These are phyloP conservation scores for Hondaea fermentalgiana DNA, from an alignment of 108 stramenopile species.

Conservation along the genomic window DNA sequence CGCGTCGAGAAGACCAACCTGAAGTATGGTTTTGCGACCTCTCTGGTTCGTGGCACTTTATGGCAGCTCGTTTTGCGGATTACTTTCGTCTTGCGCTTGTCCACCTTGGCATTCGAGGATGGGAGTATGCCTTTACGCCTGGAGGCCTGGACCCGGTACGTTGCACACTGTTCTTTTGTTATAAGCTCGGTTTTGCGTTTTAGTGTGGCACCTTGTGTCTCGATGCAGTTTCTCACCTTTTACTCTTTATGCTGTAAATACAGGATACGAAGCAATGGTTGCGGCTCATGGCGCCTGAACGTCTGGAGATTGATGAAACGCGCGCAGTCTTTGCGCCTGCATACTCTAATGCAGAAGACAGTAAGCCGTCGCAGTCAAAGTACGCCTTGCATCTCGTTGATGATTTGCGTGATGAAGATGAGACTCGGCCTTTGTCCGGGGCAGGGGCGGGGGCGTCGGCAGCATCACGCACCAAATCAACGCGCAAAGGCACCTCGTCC, in stretches of 20 bases:
- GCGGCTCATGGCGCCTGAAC: background rate
- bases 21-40: background rate
- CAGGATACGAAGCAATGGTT: slow-evolving; percentile 5
- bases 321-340: background rate
- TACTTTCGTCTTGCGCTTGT: background rate
- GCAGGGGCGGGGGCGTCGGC: too few relatives aligned
- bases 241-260: too few relatives aligned
- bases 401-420: too few relatives aligned
- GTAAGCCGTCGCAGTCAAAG: too few relatives aligned
- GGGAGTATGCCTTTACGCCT: background rate
- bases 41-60: background rate
- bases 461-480: too few relatives aligned
- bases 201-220: too few relatives aligned
- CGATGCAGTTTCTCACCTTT: too few relatives aligned
- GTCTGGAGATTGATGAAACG: background rate
- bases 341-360: too few relatives aligned
- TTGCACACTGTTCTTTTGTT: background rate
- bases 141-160: background rate
- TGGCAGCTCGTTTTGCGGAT: background rate
- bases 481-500: background rate
- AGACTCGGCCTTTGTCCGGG: too few relatives aligned
- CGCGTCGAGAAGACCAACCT: background rate
- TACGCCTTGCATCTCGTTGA: too few relatives aligned
- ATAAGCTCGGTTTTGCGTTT: too few relatives aligned
- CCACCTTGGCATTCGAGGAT: background rate